Evolutionary conservation across 306 rosid species (phyloP), one percentile per base, ranked within the genome.

Genomic region (Pyrus bretschneideri): DNA sequence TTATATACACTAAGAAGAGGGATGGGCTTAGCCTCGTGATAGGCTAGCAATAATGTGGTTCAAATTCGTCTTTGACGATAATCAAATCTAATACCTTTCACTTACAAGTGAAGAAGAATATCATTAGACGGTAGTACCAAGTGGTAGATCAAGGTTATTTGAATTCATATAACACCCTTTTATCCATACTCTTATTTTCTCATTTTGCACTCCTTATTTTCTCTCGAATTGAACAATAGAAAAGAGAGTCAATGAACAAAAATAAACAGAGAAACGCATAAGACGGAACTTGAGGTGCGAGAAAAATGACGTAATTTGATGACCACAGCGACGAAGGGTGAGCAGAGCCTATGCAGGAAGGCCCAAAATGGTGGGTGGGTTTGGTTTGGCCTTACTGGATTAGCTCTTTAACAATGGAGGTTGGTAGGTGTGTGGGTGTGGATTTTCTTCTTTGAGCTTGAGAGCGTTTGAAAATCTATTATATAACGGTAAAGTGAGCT

Each of bases 371-470:
- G 66, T 6, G 4, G 21, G 15, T 61, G 21, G 23, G 11, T 61
- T 61, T 60, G 35, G 33, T 60, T 60, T 4, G 31, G 18, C 9
- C 54, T 25, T 11, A 5, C 6, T 80, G 76, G 58, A 60, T 63
- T 44, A 60, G 59, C 19, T 72, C 64, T 30, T 46, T 55, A 59
- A 63, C 38, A 21, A 70, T 51, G 59, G 65, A 77, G 72, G 77
- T 18, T 3, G 62, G 62, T n/a, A 80, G 7, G 44, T 52, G 81
- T 8, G 80, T 40, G 44, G 9, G 46, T 11, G 51, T 14, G 54
- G 19, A 8, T 6, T 49, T 49, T 19, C 71, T 67, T 71, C 81
- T 67, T 67, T 77, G 63, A 27, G 66, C 9, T 61, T 27, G 66
- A 6, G 2, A 12, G 66, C 4, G 19, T 63, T 63, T 63, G 42